A percentile compares a stretch with the other conserved stretches of the same genome.
Evolutionary conservation across 2,329 filamentous ascomycete species (phyloP).

Genomic region (Nemania serpens): DNA sequence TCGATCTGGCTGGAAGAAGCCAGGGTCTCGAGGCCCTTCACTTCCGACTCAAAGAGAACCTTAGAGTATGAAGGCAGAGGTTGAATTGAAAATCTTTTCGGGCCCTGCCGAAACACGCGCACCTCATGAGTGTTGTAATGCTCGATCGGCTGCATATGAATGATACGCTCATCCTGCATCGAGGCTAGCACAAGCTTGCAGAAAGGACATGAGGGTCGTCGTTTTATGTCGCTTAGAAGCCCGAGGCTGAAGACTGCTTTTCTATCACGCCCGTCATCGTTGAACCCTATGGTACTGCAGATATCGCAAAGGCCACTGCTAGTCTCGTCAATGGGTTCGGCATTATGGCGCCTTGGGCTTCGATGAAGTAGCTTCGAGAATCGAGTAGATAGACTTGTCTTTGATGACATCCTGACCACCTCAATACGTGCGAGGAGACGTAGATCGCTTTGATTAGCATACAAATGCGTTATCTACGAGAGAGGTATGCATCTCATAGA

Average conservation of each 20-base stretch:
- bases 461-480: neutral
- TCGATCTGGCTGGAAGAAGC: constrained; percentile 22
- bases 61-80: constrained; percentile 28
- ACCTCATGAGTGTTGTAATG: constrained; percentile 29
- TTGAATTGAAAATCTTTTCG: constrained; percentile 22
- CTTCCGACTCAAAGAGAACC: constrained; percentile 24
- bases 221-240: constrained; percentile 21
- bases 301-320: constrained; percentile 21
- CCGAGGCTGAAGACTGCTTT: constrained; percentile 23
- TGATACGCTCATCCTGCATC: constrained; percentile 29
- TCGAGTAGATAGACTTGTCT: constrained; percentile 23
- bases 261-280: constrained; percentile 4
- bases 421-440: neutral
- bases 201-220: constrained; percentile 26
- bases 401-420: constrained; percentile 14
- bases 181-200: constrained; percentile 25
- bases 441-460: neutral
- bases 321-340: neutral
- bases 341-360: constrained; percentile 9
- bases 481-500: neutral
- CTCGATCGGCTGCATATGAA: constrained; percentile 26
- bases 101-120: constrained; percentile 21
- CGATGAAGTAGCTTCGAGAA: constrained; percentile 28
- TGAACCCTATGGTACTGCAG: constrained; percentile 26
- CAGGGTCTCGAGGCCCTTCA: constrained; percentile 26